Percentiles rank a stretch among this genome's conserved stretches.
These are phyloP conservation scores for Phytophthora europaea DNA, from an alignment of 352 stramenopile genomes.

Conservation along the genomic window DNA sequence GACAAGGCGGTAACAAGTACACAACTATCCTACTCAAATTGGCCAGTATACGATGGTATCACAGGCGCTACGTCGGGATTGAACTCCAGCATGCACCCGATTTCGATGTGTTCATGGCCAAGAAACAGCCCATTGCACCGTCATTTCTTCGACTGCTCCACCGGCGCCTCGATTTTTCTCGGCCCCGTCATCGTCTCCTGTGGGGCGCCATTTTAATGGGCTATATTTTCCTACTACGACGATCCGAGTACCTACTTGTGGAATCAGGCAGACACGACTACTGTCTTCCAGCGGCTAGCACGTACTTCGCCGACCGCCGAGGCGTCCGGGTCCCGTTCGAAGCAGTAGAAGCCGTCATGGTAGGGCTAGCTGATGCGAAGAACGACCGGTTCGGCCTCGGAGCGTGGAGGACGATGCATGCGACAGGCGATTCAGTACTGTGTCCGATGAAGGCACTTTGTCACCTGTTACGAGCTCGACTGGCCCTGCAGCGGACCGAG, in stretches of 20 bases:
- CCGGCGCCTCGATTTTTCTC: neutral
- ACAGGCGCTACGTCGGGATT: too few relatives aligned
- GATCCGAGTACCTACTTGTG: neutral
- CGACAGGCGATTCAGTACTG: neutral
- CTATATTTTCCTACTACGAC: neutral
- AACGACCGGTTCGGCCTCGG: conserved; percentile 7
- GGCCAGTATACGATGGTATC: too few relatives aligned
- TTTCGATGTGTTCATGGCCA: neutral
- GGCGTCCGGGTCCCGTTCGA: neutral
- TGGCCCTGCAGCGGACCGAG: neutral
- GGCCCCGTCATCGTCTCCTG: neutral
- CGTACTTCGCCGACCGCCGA: neutral
- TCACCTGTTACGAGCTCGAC: neutral
- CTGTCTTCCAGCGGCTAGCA: neutral
- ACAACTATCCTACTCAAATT: too few relatives aligned
- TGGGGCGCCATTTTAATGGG: neutral
- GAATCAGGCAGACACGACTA: neutral
- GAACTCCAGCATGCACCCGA: neutral
- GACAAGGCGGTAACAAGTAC: too few relatives aligned
- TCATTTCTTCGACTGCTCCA: neutral
- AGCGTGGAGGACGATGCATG: neutral
- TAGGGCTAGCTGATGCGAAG: conserved; percentile 4
- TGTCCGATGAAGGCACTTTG: neutral
- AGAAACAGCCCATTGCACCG: conserved; percentile 10
- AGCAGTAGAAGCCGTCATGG: neutral